A percentile compares a stretch with the other conserved stretches of the same genome.
phyloP scores from a whole-genome alignment of 2,329 filamentous ascomycete genomes.

The Alternaria gaisen region DNA sequence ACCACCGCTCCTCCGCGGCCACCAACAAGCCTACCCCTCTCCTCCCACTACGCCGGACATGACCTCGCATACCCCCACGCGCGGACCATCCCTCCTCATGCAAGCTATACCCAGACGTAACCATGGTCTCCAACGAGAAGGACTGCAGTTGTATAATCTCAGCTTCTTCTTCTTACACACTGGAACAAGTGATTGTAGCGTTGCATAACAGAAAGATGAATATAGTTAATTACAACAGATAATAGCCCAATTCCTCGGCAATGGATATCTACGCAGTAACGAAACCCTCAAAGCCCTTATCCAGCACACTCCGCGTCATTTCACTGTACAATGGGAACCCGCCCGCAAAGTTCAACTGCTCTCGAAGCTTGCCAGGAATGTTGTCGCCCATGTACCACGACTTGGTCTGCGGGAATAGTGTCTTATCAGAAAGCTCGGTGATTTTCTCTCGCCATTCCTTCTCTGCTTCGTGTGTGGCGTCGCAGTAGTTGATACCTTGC shows the following conservation, averaged over 20 bases:
- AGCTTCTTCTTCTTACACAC: no score
- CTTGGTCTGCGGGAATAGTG: constrained; percentile 53
- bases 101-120: neutral
- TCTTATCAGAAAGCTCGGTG: constrained; percentile 53
- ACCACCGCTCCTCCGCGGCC: constrained; percentile 13
- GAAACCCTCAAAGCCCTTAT: constrained; percentile 49
- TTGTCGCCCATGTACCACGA: constrained; percentile 58
- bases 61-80: neutral
- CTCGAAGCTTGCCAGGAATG: constrained; percentile 56
- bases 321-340: constrained; percentile 54
- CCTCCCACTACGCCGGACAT: neutral
- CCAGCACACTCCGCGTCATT: constrained; percentile 50
- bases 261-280: constrained; percentile 35
- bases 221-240: neutral
- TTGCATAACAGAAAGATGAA: neutral
- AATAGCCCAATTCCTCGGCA: neutral
- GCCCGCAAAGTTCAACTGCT: constrained; percentile 57
- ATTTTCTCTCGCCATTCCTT: constrained; percentile 54
- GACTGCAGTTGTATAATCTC: no score
- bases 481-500: constrained; percentile 52
- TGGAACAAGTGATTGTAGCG: no score
- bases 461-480: constrained; percentile 54
- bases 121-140: neutral
- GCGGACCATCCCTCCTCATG: neutral
- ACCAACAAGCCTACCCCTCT: neutral